These are phyloP conservation scores for Colletotrichum australisinense DNA, from an alignment of 2,329 filamentous ascomycete genomes.

Conservation along the genomic window DNA sequence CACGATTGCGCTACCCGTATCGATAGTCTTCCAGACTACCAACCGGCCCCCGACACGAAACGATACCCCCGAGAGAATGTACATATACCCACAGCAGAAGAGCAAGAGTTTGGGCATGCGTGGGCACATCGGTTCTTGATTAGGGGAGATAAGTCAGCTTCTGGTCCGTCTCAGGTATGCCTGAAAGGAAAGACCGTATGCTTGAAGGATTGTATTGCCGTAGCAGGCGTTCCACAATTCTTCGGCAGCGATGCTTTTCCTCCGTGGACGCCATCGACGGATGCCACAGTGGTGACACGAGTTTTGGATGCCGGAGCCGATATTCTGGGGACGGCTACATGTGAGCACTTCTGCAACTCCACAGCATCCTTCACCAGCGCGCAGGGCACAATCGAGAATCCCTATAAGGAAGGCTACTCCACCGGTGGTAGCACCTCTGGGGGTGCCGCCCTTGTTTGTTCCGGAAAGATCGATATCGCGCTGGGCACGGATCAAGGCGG, in stretches of 20 bases:
- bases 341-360: conserved; percentile 65
- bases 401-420: conserved; percentile 55
- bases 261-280: conserved; percentile 61
- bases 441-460: conserved; percentile 56
- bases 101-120: conserved; percentile 59
- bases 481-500: conserved; percentile 62
- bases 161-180: conserved; percentile 3
- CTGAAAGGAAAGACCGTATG: conserved; percentile 59
- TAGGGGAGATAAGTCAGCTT: conserved; percentile 31
- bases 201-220: conserved; percentile 66
- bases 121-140: conserved; percentile 65
- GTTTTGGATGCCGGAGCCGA: conserved; percentile 61
- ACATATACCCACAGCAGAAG: conserved; percentile 49
- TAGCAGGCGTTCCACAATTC: conserved; percentile 64
- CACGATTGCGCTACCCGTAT: conserved; percentile 62
- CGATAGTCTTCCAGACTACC: conserved; percentile 57
- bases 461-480: conserved; percentile 55
- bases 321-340: conserved; percentile 62
- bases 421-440: conserved; percentile 62
- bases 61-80: conserved; percentile 58
- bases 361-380: conserved; percentile 59
- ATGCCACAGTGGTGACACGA: conserved; percentile 65
- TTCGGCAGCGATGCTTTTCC: conserved; percentile 62
- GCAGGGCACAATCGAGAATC: conserved; percentile 59
- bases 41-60: conserved; percentile 51